Base-by-base conservation (phyloP, 441 rosid species). In the Populus hybrid region DNA sequence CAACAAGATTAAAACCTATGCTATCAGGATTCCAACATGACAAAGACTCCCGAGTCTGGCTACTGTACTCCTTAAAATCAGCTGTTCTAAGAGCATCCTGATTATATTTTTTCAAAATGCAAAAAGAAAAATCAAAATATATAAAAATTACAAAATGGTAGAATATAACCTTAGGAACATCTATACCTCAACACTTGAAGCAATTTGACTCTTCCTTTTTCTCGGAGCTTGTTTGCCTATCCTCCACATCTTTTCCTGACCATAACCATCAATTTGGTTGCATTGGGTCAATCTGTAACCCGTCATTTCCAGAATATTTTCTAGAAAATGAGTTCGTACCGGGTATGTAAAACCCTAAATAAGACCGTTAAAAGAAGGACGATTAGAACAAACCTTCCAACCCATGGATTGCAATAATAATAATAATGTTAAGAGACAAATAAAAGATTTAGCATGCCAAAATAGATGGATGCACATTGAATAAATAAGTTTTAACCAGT, bases 11-110 rank as follows among this genome's bases (percentile, higher is more conserved):
- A 86, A 95, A 95, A 75, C 98, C 99, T 80, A 95, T 84, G 76
- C 92, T 89, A 82, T 93, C 99, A 63, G 99, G 99, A 85, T 93
- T 92, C 99, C 98, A 95, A 84, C 87, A 88, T 40, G 90, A 84
- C 83, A 95, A 84, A 86, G 98, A 95, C 79, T 85, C 93, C 79
- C 23, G 88, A 75, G 94, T 93, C 78, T 80, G 89, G 71, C 81
- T 78, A 77, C 88, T 86, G 83, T 85, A 93, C 68, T 85, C 88
- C 80, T 83, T 85, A 76, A 91, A 88, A 84, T 93, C 88, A 34
- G 94, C 94, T 46, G 89, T 91, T 84, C 81, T 83, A 40, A 92
- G 89, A 72, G 97, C 94, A 76, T 89, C 97, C 98, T 95, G 81
- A 61, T 80, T 78, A 67, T 72, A 81, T 30, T 69, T 71, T 73